phyloP scores from a whole-genome alignment of 2,329 filamentous ascomycete species.

The Alternaria novae-zelandiae region DNA sequence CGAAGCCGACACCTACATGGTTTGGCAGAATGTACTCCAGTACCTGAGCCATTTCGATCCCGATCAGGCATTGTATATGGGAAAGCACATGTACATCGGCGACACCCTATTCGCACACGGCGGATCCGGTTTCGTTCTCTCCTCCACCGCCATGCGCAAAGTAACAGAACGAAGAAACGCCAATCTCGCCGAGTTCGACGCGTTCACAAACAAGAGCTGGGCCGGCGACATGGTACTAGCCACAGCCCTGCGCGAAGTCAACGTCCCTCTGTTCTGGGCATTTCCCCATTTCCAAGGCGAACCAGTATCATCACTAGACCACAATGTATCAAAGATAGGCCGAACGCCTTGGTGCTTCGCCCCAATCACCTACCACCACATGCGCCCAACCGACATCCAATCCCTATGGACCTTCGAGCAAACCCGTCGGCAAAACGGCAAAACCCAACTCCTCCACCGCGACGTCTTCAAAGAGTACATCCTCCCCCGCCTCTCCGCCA shows the following conservation, averaged over 20 bases:
- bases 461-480: constrained; percentile 15
- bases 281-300: constrained; percentile 32
- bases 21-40: constrained; percentile 59
- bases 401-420: constrained; percentile 55
- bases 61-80: constrained; percentile 57
- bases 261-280: constrained; percentile 35
- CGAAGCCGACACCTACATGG: constrained; percentile 63
- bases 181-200: constrained; percentile 51
- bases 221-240: constrained; percentile 59
- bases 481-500: not conserved
- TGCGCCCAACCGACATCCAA: constrained; percentile 51
- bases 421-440: constrained; percentile 1
- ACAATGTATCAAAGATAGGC: constrained; percentile 25
- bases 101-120: constrained; percentile 61
- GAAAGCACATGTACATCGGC: constrained; percentile 60
- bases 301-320: constrained; percentile 29
- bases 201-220: constrained; percentile 56
- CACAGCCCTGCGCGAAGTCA: constrained; percentile 52
- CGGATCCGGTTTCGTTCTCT: constrained; percentile 59
- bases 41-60: constrained; percentile 60
- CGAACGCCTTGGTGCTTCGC: constrained; percentile 57
- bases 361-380: constrained; percentile 57
- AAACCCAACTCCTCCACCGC: not conserved
- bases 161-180: constrained; percentile 42
- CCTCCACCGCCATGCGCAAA: constrained; percentile 54